Conservation (phyloP, 169 alveolate species). For the Plasmodium sp. region DNA sequence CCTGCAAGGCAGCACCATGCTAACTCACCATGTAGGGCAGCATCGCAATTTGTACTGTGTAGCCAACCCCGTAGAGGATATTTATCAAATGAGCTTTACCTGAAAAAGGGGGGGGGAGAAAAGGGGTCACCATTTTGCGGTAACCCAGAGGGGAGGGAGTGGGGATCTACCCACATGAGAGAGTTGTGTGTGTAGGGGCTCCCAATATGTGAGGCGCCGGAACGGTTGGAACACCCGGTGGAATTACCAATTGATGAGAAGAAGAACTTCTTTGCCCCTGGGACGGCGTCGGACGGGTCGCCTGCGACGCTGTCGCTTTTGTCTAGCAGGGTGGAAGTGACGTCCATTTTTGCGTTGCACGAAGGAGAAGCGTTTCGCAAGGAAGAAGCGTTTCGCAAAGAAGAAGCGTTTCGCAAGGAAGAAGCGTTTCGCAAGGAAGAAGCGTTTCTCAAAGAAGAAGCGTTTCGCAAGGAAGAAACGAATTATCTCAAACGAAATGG, state of each 20-base stretch:
- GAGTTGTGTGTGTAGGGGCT: background rate
- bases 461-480: background rate
- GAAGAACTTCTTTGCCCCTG: conserved; percentile 22
- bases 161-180: background rate
- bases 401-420: no score
- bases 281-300: conserved; percentile 47
- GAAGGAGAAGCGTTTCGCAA: background rate
- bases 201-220: background rate
- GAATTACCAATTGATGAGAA: conserved; percentile 55
- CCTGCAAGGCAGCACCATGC: background rate
- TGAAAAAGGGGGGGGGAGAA: background rate
- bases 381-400: background rate
- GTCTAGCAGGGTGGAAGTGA: conserved; percentile 37
- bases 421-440: background rate
- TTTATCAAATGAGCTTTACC: conserved; percentile 72
- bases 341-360: conserved; percentile 29
- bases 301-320: conserved; percentile 13
- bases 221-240: background rate
- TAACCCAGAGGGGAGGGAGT: background rate
- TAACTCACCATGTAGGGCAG: conserved; percentile 43
- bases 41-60: conserved; percentile 66
- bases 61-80: conserved; percentile 53
- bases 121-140: background rate
- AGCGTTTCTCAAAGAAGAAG: background rate
- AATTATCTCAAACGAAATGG: background rate